These are phyloP conservation scores for Dentipellis sp. DNA, from an alignment of 768 basidiomycete genomes.

Conservation along the genomic window DNA sequence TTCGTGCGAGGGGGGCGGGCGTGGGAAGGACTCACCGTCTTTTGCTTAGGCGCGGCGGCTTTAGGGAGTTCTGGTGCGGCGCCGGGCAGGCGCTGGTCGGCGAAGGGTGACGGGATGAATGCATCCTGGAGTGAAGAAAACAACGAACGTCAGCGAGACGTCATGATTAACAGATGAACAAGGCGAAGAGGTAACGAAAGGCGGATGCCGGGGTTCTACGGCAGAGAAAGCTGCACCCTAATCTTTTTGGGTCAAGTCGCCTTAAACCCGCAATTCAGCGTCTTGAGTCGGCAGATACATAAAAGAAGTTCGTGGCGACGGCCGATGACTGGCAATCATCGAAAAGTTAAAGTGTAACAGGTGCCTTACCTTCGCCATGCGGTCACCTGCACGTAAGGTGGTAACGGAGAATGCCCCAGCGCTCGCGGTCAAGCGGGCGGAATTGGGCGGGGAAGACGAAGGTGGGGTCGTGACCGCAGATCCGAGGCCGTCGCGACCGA, in stretches of 20 bases:
- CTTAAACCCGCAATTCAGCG: too few relatives aligned
- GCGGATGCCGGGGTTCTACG: neutral
- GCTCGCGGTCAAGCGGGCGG: neutral
- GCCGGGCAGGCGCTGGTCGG: neutral
- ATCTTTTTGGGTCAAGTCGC: too few relatives aligned
- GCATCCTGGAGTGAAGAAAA: neutral
- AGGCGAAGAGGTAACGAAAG: neutral
- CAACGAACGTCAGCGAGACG: neutral
- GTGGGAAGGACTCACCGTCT: neutral
- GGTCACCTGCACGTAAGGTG: neutral
- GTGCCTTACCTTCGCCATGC: neutral
- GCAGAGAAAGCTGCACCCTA: neutral
- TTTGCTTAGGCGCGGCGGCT: neutral
- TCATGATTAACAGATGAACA: neutral
- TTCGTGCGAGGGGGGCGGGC: neutral
- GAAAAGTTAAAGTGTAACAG: neutral
- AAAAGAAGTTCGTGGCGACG: too few relatives aligned
- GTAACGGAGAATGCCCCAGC: neutral
- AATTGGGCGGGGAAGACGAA: neutral
- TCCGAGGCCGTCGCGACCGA: too few relatives aligned
- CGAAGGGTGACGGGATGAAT: too few relatives aligned
- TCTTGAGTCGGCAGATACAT: too few relatives aligned
- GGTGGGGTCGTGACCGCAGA: neutral
- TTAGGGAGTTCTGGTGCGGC: neutral
- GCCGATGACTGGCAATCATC: too few relatives aligned